These are phyloP conservation scores for Tetracladium setigerum DNA, from an alignment of 495 filamentous ascomycete species.

Conservation along the genomic window DNA sequence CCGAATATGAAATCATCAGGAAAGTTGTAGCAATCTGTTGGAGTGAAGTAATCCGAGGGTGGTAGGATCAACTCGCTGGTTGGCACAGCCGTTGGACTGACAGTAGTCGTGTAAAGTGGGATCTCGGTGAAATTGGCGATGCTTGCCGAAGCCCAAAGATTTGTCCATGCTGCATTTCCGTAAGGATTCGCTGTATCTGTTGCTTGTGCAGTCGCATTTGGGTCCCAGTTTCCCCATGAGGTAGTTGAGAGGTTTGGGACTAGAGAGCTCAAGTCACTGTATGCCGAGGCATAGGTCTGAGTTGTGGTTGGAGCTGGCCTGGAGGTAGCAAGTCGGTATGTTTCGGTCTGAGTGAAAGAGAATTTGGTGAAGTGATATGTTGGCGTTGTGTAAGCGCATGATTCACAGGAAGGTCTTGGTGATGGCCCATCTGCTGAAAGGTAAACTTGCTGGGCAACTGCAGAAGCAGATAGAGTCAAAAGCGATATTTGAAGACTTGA, in stretches of 20 bases:
- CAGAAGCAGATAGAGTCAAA: neutral
- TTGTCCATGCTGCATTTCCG: conserved; percentile 9
- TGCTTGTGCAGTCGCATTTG: conserved; percentile 4
- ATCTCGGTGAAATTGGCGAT: conserved; percentile 4
- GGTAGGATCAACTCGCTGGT: conserved; percentile 11
- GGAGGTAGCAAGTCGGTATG: neutral
- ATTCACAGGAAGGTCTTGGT: neutral
- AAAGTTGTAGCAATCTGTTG: conserved; percentile 4
- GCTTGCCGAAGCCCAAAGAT: conserved; percentile 1
- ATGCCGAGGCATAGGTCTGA: neutral
- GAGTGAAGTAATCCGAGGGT: conserved; percentile 9
- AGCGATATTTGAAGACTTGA: neutral
- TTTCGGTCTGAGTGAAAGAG: neutral
- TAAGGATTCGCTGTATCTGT: conserved; percentile 10
- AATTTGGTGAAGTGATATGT: neutral
- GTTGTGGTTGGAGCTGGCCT: neutral
- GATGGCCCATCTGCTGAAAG: neutral
- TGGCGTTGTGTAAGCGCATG: neutral
- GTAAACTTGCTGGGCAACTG: neutral
- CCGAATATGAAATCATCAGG: conserved; percentile 22
- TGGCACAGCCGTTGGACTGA: conserved; percentile 7
- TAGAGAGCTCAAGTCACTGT: neutral
- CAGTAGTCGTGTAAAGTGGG: conserved; percentile 11
- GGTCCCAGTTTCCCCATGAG: conserved; percentile 9
- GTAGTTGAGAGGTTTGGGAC: conserved; percentile 10